phyloP scores from a whole-genome alignment of 2,329 filamentous ascomycete species.

The Dothistroma pini region DNA sequence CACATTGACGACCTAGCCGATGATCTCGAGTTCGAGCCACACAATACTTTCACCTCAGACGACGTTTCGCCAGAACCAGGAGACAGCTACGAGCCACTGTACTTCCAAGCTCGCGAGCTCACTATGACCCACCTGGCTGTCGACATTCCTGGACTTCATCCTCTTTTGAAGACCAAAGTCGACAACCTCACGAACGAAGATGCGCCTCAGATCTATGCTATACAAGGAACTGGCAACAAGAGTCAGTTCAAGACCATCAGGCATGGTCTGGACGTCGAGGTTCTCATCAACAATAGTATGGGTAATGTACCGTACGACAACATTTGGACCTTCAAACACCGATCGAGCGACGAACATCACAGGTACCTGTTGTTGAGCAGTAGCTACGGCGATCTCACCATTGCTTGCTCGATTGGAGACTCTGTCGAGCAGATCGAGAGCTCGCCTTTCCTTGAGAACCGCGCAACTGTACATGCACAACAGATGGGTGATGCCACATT shows the following conservation, averaged over 20 bases:
- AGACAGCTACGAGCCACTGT: constrained; percentile 70
- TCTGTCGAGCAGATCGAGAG: constrained; percentile 95
- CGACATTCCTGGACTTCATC: constrained; percentile 70
- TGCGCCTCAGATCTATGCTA: constrained; percentile 91
- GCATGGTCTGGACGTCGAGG: constrained; percentile 87
- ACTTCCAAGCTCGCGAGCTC: constrained; percentile 75
- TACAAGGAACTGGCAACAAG: constrained; percentile 82
- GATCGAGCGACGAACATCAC: constrained; percentile 77
- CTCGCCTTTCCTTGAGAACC: constrained; percentile 84
- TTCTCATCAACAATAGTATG: constrained; percentile 42
- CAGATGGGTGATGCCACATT: constrained; percentile 90
- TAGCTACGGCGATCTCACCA: constrained; percentile 52
- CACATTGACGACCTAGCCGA: constrained; percentile 97
- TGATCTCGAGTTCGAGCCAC: constrained; percentile 76
- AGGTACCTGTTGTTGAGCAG: constrained; percentile 83
- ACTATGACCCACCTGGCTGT: constrained; percentile 60
- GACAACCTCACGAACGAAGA: constrained; percentile 89
- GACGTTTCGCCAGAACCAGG: constrained; percentile 70
- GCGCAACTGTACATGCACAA: constrained; percentile 86
- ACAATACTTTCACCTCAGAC: constrained; percentile 43
- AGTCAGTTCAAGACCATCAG: constrained; percentile 90
- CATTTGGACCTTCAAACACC: constrained; percentile 93
- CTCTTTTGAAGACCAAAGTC: constrained; percentile 85
- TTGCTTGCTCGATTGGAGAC: constrained; percentile 92
- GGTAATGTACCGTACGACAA: constrained; percentile 33